Base-by-base conservation (phyloP, 352 stramenopile species). In the Phytopythium helicoides region DNA sequence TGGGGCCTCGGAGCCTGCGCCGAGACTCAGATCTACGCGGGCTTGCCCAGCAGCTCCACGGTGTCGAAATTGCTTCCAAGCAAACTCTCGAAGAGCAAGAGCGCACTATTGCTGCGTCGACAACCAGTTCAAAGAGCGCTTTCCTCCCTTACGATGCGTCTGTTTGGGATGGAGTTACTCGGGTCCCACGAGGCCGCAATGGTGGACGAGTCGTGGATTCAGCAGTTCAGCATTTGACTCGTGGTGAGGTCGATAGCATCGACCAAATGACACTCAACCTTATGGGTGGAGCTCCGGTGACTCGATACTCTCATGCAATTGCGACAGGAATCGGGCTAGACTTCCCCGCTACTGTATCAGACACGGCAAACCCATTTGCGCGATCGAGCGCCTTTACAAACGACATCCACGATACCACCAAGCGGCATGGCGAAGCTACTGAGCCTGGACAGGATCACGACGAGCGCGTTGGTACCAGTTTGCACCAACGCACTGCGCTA, bases 301-400 rank as follows among this genome's bases (percentile, higher is more conserved):
- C 81, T 7, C 71, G 71, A 22, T 92, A 92, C 59, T 89, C 81
- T 42, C 73, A 92, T 45, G 76, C 81, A 0, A 40, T 92, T 18
- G 56, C 68, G 6, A 87, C 76, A 0, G 81, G 81, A 9, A 53
- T 76, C 5, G 79, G 74, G 0, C 36, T 92, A 3, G 64, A 86
- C 53, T 89, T 86, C 47, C 52, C 64, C 4, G 72, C 68, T 3
- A 79, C 78, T 1, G 58, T 56, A 14, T 85, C 76, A 0, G 81
- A 89, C 44, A 68, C 63, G 26, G 49, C 47, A 1, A 92, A 92
- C 36, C 64, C 75, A 1, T 89, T 92, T 49, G 76, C 62, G 0
- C 65, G 81, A 6, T 88, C 74, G 2, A 89, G 78, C 34, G 66
- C 76, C 2, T 92, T 92, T 61, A 84, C 81, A 4, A 92, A 87